Base-by-base conservation (phyloP, 2,329 filamentous ascomycete genomes). In the Pseudogymnoascus sp. region DNA sequence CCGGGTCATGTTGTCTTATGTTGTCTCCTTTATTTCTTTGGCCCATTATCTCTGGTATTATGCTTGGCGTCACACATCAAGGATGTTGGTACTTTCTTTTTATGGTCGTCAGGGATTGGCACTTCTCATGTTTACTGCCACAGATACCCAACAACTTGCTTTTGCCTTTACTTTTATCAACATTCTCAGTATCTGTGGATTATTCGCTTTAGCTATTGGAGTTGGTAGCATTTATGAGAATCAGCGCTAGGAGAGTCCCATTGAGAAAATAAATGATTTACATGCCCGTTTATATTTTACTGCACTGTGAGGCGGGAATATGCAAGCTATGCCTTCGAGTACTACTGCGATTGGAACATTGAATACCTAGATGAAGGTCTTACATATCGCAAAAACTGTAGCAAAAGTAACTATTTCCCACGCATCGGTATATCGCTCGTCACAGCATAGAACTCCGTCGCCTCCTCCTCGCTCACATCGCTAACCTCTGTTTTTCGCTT, bases 391-490 rank as follows among this genome's bases (percentile, higher is more conserved):
- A 33, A 13, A 50, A 17, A 33, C 2, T 10, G 24, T 31, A 50
- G 44, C 44, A 50, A 50, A 54, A 33, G 31, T 33, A 33, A 54
- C 36, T 41, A 41, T 40, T 60, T 60, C 15, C 39, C 59, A 24
- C 59, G 35, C 29, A 44, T 37, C 21, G 59, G 29, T 33, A 60
- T 41, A 21, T 47, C 59, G 39, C 37, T 60, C 21, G 29, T 60
- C 21, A 60, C 11, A 37, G 35, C 29, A 47, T 60, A 60, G n/a
- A 60, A 60, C 40, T 84, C 79, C 60, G 79, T 82, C n/a, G 88
- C 91, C 68, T 92, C 87, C 47, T 89, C 84, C 59, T 84, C 81
- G 0, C 81, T 83, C 4, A 92, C 84, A 31, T 83, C 78, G 0
- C 88, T 92, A 15, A 79, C 76, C 44, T 88, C 84, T 2, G 81